Evolutionary conservation across 2,329 filamentous ascomycete species (phyloP).

Genomic region (Elsinoe perseae): DNA sequence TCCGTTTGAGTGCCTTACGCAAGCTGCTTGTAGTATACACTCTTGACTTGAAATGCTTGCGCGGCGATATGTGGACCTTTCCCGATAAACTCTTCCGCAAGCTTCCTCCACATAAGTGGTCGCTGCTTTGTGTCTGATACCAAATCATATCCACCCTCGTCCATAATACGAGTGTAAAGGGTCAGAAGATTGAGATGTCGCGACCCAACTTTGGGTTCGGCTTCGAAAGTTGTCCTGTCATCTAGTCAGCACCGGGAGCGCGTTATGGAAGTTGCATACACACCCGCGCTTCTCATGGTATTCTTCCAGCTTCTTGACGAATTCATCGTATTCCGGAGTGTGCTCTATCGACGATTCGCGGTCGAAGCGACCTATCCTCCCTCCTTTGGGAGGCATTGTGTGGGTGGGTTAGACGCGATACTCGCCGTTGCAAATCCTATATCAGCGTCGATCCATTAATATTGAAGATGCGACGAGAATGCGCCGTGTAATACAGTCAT

Average conservation of each 20-base stretch:
- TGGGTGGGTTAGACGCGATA: not conserved
- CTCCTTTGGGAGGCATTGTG: constrained; percentile 22
- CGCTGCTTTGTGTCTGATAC: constrained; percentile 59
- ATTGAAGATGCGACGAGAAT: not conserved
- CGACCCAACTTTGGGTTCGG: constrained; percentile 71
- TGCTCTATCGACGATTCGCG: constrained; percentile 42
- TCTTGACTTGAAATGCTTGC: constrained; percentile 80
- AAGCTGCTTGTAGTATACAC: constrained; percentile 82
- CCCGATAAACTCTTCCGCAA: constrained; percentile 69
- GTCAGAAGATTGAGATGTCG: constrained; percentile 69
- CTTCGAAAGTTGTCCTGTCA: constrained; percentile 60
- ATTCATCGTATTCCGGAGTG: constrained; percentile 64
- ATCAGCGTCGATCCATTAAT: not conserved
- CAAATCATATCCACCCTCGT: constrained; percentile 77
- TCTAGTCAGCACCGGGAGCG: constrained; percentile 16
- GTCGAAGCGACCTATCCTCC: constrained; percentile 38
- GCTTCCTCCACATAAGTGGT: constrained; percentile 76
- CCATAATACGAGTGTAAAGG: constrained; percentile 69
- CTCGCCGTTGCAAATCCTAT: not conserved
- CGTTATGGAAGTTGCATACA: constrained; percentile 22
- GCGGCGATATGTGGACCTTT: constrained; percentile 68
- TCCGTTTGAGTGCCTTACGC: constrained; percentile 40
- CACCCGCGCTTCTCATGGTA: constrained; percentile 73
- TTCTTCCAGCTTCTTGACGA: constrained; percentile 62
- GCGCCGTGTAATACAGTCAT: not conserved